Evolutionary conservation across 805 yeast genomes (phyloP), one percentile per base, ranked within the genome.

Genomic region (Wickerhamiella brachini): DNA sequence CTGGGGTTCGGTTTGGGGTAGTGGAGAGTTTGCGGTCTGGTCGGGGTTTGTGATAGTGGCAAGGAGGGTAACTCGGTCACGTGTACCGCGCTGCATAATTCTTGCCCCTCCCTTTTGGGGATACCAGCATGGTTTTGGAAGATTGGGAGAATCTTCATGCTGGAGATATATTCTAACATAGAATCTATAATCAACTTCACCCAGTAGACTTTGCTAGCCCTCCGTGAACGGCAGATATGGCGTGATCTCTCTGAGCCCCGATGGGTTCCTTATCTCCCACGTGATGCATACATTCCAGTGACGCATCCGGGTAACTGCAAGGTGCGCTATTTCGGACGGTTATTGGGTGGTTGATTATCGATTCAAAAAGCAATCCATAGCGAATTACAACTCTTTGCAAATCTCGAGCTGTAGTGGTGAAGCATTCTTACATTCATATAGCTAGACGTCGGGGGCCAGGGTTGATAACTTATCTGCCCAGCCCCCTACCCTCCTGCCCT

Each of bases 1-100:
- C 26, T 44, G 51, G 51, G 51, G 51, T 44, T 38, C 37, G 51
- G 51, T 31, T 45, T 49, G 51, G 51, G 47, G 47, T 21, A 41
- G 44, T 41, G 44, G 44, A 15, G 24, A 21, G 41, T 37, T 37
- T 37, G 41, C 41, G 41, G 20, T 15, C 20, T 15, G 17, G 41
- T 37, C 41, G 41, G 41, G 41, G 41, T 5, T 37, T 37, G 41
- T 37, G 41, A 37, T 37, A 37, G 41, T 37, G 41, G 41, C 41
- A 37, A 37, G 41, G 20, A 37, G 41, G 41, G 41, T 37, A 37
- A 37, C 7, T 20, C 3, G 41, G 41, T 37, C 41, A 37, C 41
- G 20, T 37, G 41, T 3, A 3, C 8, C 34, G 34, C 12, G 3
- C 34, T 9, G 12, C 15, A 29, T 29, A 9, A 9, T 26, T 26